phyloP scores from a whole-genome alignment of 2,329 filamentous ascomycete genomes.

The Fusarium sp. region DNA sequence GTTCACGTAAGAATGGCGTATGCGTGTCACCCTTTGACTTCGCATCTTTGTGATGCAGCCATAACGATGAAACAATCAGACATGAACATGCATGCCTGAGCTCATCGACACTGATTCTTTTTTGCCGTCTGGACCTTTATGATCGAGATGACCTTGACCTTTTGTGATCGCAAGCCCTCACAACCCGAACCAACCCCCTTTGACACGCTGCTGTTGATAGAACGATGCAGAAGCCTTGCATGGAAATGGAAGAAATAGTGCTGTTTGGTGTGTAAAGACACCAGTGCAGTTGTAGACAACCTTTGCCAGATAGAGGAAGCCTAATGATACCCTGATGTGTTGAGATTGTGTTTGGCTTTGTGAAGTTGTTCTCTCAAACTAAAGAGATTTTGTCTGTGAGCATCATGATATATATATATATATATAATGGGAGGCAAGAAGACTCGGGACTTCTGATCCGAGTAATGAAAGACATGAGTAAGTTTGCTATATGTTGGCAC shows the following conservation, averaged over 20 bases:
- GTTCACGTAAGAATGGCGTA: constrained; percentile 71
- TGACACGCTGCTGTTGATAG: constrained; percentile 18
- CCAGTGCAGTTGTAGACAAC: constrained; percentile 33
- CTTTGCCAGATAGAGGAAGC: constrained; percentile 44
- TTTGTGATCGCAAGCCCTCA: constrained; percentile 26
- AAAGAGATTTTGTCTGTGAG: neutral
- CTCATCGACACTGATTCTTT: neutral
- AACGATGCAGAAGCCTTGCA: constrained; percentile 27
- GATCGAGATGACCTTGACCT: constrained; percentile 22
- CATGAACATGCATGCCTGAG: neutral
- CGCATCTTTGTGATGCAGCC: constrained; percentile 18
- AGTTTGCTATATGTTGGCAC: neutral
- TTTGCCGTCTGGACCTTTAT: constrained; percentile 19
- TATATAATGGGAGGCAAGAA: neutral
- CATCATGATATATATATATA: too few species aligned
- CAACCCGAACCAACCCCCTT: constrained; percentile 11
- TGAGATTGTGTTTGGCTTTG: constrained; percentile 14
- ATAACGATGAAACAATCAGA: constrained; percentile 13
- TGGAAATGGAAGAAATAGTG: constrained; percentile 30
- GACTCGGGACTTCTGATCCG: neutral
- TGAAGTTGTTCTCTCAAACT: neutral
- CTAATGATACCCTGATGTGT: constrained; percentile 53
- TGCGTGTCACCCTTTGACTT: neutral
- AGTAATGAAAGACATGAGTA: neutral
- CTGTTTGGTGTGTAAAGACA: constrained; percentile 20